A percentile compares a stretch with the other conserved stretches of the same genome.
Evolutionary conservation across 139 green algal species (phyloP).

Genomic region (Chlamydomonas sp.): DNA sequence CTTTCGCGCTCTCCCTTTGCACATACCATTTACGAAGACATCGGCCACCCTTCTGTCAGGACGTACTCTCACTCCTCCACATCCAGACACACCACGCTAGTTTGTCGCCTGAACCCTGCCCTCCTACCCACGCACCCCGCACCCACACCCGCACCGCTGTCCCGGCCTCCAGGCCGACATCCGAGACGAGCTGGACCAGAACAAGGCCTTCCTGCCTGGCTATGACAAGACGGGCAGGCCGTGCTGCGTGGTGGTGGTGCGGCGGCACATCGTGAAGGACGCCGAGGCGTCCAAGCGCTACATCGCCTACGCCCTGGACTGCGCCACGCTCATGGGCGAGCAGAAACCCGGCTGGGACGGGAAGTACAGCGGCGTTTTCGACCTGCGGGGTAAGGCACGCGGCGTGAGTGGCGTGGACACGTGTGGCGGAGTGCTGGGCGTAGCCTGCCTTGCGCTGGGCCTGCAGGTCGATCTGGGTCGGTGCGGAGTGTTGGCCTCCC

Average conservation of each 20-base stretch:
- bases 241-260: slow-evolving; percentile 21
- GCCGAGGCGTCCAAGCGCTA: neutral
- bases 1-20: no score
- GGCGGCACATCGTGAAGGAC: slow-evolving; percentile 17
- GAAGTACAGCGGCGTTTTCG: slow-evolving; percentile 30
- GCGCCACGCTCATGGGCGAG: neutral
- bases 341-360: slow-evolving; percentile 15
- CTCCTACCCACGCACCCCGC: neutral
- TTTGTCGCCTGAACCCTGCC: neutral
- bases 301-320: slow-evolving; percentile 33
- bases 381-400: slow-evolving; percentile 9
- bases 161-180: neutral
- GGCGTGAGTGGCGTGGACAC: neutral
- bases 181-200: neutral
- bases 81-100: neutral
- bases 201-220: slow-evolving; percentile 32
- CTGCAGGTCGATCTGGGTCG: neutral
- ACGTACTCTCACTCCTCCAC: neutral
- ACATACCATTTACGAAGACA: neutral
- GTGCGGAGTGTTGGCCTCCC: neutral
- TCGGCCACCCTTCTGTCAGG: neutral
- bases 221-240: slow-evolving; percentile 1
- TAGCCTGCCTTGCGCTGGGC: neutral
- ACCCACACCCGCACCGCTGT: neutral
- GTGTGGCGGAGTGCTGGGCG: no score